A percentile compares a stretch with the other conserved stretches of the same genome.
These are phyloP conservation scores for Dioscorea zingiberensis DNA, from an alignment of 106 monocot species.

Conservation along the genomic window DNA sequence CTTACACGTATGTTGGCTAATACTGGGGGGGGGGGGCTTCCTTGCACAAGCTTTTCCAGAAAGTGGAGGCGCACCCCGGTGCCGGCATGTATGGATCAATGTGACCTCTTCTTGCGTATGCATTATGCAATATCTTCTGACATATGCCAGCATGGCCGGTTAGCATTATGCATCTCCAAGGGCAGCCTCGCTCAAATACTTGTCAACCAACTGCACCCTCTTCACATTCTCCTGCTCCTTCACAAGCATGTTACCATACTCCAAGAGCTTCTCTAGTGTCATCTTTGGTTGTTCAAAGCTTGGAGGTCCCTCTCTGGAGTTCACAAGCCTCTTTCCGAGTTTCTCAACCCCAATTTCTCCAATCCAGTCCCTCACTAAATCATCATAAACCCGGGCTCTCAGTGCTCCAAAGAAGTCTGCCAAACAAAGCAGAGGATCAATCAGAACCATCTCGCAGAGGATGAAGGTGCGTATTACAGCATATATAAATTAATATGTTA, in stretches of 20 bases:
- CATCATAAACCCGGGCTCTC: conserved; percentile 92
- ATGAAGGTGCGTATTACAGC: too few relatives aligned
- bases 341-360: conserved; percentile 44
- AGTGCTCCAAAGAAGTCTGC: conserved; percentile 96
- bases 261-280: conserved; percentile 79
- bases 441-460: too few relatives aligned
- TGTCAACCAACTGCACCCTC: conserved; percentile 95
- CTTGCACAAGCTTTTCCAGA: too few relatives aligned
- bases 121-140: too few relatives aligned
- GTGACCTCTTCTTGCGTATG: too few relatives aligned
- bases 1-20: too few relatives aligned
- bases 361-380: conserved; percentile 92
- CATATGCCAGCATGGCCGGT: too few relatives aligned
- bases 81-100: too few relatives aligned
- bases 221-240: conserved; percentile 98
- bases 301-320: conserved; percentile 80
- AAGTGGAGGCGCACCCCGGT: too few relatives aligned
- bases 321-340: conserved; percentile 77
- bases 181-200: conserved; percentile 83
- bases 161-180: conserved; percentile 95
- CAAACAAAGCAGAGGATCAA: background rate
- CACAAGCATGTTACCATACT: conserved; percentile 92
- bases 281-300: conserved; percentile 79
- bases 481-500: conserved; percentile 17
- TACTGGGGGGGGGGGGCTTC: too few relatives aligned